Base-by-base conservation (phyloP, 2,329 filamentous ascomycete species). In the Fusarium sp. region DNA sequence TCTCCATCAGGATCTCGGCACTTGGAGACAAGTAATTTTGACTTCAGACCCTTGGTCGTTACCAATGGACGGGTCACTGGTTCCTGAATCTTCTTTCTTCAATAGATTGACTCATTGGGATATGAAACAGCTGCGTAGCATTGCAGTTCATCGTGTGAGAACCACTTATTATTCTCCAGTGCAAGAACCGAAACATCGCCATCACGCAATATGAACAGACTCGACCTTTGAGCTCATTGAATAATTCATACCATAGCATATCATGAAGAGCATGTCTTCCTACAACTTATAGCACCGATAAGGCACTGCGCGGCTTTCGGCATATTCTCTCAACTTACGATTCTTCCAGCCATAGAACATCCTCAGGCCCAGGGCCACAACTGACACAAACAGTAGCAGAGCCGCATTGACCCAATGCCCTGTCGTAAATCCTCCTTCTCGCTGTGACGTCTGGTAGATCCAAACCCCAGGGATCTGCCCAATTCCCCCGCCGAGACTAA, bases 391-490 rank as follows among this genome's bases (percentile, higher is more conserved):
- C 18, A 92, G 82, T 44, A 92, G 75, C 72, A 92, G 79, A 16
- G 75, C 90, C 6, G 89, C 89, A 77, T 92, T 92, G 9, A 86
- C 87, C 88, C 89, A 92, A 77, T 93, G 91, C 0, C 92, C 92
- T 0, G 91, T 93, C 1, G 91, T 91, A 78, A 92, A 93, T 0
- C 92, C 91, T 15, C 74, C 81, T 28, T 82, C 79, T 24, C 86
- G 87, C 79, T 94, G 90, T 16, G 87, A 82, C 2, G 88, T 84
- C 77, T 91, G 91, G 81, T 93, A 93, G 69, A 93, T 93, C 91
- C 91, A 94, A 2, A 93, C 90, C 0, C 91, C 92, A 0, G 90
- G 87, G 44, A 94, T 93, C 79, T 93, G 91, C 0, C 92, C 91
- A 0, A 91, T 85, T 0, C 91, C 91, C 0, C 91, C 91, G 54